These are phyloP conservation scores for Lasiodiplodia theobromae DNA, from an alignment of 2,329 filamentous ascomycete genomes.

Conservation along the genomic window DNA sequence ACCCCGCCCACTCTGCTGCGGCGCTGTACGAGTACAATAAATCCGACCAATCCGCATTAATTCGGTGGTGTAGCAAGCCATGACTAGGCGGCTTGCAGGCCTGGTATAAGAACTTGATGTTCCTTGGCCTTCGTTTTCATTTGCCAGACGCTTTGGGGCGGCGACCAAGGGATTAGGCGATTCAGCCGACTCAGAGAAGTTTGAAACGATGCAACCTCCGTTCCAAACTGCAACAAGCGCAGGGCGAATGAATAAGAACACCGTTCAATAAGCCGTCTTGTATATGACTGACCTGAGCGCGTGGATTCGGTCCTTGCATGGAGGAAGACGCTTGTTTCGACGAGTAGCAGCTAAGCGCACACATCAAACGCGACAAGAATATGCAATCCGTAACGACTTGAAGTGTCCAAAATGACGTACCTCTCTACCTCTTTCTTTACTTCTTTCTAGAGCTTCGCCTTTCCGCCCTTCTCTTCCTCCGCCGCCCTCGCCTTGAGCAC, in stretches of 20 bases:
- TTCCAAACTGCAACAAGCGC: neutral
- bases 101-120: neutral
- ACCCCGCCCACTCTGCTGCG: neutral
- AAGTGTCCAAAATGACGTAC: conserved; percentile 8
- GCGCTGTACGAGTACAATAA: neutral
- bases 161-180: neutral
- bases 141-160: neutral
- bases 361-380: neutral
- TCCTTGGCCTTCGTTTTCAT: neutral
- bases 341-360: neutral
- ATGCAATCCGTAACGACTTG: neutral
- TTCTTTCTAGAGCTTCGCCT: conserved; percentile 51
- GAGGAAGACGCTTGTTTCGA: neutral
- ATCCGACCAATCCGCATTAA: neutral
- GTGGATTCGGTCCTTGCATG: neutral
- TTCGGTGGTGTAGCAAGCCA: neutral
- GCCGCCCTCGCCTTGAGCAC: conserved; percentile 52
- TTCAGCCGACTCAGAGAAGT: neutral
- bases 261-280: neutral
- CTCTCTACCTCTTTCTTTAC: neutral
- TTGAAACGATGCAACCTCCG: neutral
- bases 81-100: neutral
- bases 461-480: conserved; percentile 47
- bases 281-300: neutral
- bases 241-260: neutral